Base-by-base conservation (phyloP, 2,329 filamentous ascomycete genomes). In the Cercospora nicotianae region DNA sequence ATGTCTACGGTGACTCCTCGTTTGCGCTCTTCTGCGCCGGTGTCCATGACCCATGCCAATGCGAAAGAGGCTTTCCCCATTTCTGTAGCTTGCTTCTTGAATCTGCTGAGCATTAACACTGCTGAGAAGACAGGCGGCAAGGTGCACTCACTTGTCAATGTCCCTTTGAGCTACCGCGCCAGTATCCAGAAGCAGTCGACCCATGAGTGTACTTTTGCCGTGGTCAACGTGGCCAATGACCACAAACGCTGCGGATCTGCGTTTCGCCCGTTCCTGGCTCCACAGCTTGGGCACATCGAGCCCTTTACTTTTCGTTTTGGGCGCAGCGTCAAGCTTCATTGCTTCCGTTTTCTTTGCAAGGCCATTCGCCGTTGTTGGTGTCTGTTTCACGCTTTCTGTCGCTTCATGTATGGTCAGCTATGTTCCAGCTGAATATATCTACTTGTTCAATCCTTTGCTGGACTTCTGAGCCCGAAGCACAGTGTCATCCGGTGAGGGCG, bases 191-290 rank as follows among this genome's bases (percentile, higher is more conserved):
- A 99, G 83, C 30, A 99, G 80, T n/a, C 95, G 89, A 0, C 94
- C 95, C 94, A 99, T 98, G 42, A 99, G 85, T 5, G 95, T 99
- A 78, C 93, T 97, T 80, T 99, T 99, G 63, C 95, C 95, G 63
- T 96, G 94, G 79, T 99, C 95, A 65, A 99, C 95, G 78, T 99
- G 95, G 13, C 95, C 93, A 93, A 77, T 65, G 3, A 69, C 72
- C 66, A 77, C 70, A 75, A 75, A 76, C 1, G 76, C 75, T n/a
- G 74, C 75, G 5, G 72, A 73, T 61, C 73, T 75, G 13, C 73
- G 70, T 23, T 71, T 70, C 16, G 71, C 45, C 39, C 66, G 70
- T 16, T 66, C 69, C 62, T 75, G 72, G 13, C 33, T 65, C 76
- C 76, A 78, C 2, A 77, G 48, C 48, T 72, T 74, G 8, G 73